Base-by-base conservation (phyloP, 2,329 filamentous ascomycete species). In the Arthrobotrys sinensis region DNA sequence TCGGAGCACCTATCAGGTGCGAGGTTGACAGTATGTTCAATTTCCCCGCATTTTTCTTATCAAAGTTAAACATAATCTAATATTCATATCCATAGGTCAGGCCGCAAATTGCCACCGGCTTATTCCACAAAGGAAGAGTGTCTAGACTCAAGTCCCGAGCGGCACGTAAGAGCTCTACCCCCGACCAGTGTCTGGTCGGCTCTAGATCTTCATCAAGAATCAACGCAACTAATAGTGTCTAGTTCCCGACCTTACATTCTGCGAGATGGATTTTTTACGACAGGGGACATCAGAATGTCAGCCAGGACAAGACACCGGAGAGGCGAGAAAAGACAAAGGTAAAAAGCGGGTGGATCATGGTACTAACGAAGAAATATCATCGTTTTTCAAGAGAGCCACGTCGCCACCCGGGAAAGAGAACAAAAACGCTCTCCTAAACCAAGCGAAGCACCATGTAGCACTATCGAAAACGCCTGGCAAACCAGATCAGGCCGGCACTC, bases 221-320 rank as follows among this genome's bases (percentile, higher is more conserved):
- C 66, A 57, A 71, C n/a, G n/a, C 3, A 21, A 21, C n/a, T 57
- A 10, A 38, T 21, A 32, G 14, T 62, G 11, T 52, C 34, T 28
- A 78, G 75, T 78, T 28, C 75, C 75, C 21, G 75, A 78, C 46
- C 60, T 78, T 4, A 68, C 60, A 16, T 78, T 78, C 40, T 67
- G 62, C 36, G 67, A 78, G 28, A 78, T 72, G 75, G 52, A 72
- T 5, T 78, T 78, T 50, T 38, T 78, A 34, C 63, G 48, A 45
- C 40, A 62, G 19, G 53, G 62, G 3, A 10, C 12, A 8, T 16
- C 50, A 63, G 40, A 53, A 14, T 38, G 32, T 48, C 16, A 45
- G 21, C 60, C 28, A 62, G 7, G 2, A 3, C 50, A 50, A 46
- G 34, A 38, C 11, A 6, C 11, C 4, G 36, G 36, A 19, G 55